Conservation (phyloP, 2,329 filamentous ascomycete genomes). For the Penicillium sp. region DNA sequence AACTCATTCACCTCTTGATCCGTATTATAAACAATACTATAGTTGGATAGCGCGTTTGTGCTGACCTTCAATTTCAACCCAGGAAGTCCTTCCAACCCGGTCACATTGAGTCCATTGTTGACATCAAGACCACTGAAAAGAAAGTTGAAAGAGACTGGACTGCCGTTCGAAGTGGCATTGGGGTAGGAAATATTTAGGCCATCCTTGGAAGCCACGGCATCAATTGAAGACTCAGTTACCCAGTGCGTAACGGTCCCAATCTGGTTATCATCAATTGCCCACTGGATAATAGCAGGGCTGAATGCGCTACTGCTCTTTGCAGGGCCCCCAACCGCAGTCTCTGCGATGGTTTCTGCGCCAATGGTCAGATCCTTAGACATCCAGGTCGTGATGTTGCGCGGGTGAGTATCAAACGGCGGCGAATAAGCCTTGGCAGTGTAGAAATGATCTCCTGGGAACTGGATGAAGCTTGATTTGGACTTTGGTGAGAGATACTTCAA, state of each 20-base stretch:
- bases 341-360: slow-evolving; percentile 62
- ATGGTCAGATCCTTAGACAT: slow-evolving; percentile 62
- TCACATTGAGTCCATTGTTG: slow-evolving; percentile 53
- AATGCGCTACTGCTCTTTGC: slow-evolving; percentile 57
- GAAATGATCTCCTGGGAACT: slow-evolving; percentile 59
- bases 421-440: slow-evolving; percentile 60
- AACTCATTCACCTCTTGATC: slow-evolving; percentile 23
- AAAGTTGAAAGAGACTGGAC: slow-evolving; percentile 15
- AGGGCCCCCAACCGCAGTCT: slow-evolving; percentile 61
- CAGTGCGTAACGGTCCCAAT: slow-evolving; percentile 38
- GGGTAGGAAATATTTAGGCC: slow-evolving; percentile 60
- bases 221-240: slow-evolving; percentile 46
- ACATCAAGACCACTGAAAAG: slow-evolving; percentile 19
- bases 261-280: slow-evolving; percentile 47
- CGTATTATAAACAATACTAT: slow-evolving; percentile 19
- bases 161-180: slow-evolving; percentile 37
- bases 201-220: slow-evolving; percentile 47
- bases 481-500: slow-evolving; percentile 48
- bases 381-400: slow-evolving; percentile 65
- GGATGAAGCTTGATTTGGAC: slow-evolving; percentile 53
- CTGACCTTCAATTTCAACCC: slow-evolving; percentile 13
- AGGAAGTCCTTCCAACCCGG: slow-evolving; percentile 18
- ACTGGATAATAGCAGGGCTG: slow-evolving; percentile 65
- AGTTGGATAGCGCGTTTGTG: slow-evolving; percentile 15
- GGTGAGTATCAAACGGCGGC: slow-evolving; percentile 61